These are phyloP conservation scores for Raffaelea ambrosiae DNA, from an alignment of 2,329 filamentous ascomycete genomes.

Conservation along the genomic window DNA sequence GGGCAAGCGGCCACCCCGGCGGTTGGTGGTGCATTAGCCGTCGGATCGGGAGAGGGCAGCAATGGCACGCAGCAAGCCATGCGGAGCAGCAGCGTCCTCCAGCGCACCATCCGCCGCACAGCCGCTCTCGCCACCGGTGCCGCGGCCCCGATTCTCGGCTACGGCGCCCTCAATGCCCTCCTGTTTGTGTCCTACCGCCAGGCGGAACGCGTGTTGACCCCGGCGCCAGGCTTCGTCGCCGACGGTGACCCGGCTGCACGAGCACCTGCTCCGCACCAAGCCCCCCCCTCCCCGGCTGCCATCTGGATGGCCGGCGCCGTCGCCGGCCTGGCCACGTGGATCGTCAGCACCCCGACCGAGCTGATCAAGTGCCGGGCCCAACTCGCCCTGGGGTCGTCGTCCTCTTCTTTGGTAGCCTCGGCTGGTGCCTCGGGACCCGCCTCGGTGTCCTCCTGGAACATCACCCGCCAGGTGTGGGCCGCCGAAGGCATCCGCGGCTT, in stretches of 20 bases:
- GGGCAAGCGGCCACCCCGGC: conserved; percentile 17
- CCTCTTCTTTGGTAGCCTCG: background rate
- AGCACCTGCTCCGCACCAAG: too few relatives aligned
- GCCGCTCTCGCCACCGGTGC: conserved; percentile 50
- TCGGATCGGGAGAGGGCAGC: conserved; percentile 28
- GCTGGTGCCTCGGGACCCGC: background rate
- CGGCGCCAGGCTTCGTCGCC: background rate
- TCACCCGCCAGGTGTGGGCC: conserved; percentile 53
- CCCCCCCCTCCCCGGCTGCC: conserved; percentile 35
- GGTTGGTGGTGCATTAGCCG: conserved; percentile 11
- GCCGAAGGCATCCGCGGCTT: conserved; percentile 56
- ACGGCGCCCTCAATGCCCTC: conserved; percentile 83
- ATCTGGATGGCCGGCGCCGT: conserved; percentile 73
- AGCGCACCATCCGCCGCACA: background rate
- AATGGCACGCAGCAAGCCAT: background rate
- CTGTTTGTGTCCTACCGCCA: conserved; percentile 89
- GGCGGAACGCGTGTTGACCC: conserved; percentile 56
- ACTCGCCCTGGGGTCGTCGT: conserved; percentile 30
- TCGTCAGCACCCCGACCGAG: conserved; percentile 82
- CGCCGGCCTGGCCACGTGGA: conserved; percentile 77
- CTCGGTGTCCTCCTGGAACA: conserved; percentile 39
- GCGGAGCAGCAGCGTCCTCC: conserved; percentile 1
- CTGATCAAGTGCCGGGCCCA: conserved; percentile 85
- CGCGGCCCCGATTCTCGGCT: conserved; percentile 78
- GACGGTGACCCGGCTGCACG: conserved; percentile 18